Evolutionary conservation across 495 filamentous ascomycete genomes (phyloP).

Genomic region (Daldinia caldariorum): DNA sequence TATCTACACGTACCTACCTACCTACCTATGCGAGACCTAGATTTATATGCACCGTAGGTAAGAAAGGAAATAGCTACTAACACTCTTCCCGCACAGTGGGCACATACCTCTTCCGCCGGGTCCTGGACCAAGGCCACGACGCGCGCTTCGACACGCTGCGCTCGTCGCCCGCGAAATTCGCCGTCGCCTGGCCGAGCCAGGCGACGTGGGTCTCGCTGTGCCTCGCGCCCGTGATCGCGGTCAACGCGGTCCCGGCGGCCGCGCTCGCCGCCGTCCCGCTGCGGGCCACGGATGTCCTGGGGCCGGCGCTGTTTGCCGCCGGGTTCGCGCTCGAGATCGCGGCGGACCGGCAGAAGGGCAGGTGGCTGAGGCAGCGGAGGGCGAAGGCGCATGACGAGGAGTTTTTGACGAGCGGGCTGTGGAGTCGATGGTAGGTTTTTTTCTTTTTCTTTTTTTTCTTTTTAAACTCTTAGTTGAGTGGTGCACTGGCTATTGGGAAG

Average conservation of each 20-base stretch:
- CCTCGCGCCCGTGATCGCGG: constrained; percentile 66
- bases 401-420: constrained; percentile 68
- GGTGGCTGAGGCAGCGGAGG: constrained; percentile 65
- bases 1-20: too few relatives aligned
- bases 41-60: too few relatives aligned
- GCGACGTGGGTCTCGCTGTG: constrained; percentile 70
- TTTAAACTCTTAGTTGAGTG: neutral
- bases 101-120: constrained; percentile 65
- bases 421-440: constrained; percentile 56
- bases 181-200: constrained; percentile 66
- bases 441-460: too few relatives aligned
- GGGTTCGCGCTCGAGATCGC: constrained; percentile 67
- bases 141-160: constrained; percentile 71
- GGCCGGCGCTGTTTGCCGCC: constrained; percentile 61
- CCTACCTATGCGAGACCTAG: neutral
- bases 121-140: constrained; percentile 64
- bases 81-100: constrained; percentile 58
- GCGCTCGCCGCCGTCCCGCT: constrained; percentile 52
- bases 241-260: constrained; percentile 66
- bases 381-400: constrained; percentile 69
- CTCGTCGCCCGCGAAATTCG: constrained; percentile 60
- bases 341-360: constrained; percentile 68
- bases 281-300: constrained; percentile 61
- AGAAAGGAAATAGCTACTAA: neutral
- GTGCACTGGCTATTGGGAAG: too few relatives aligned